These are phyloP conservation scores for Elsinoe necatrix DNA, from an alignment of 2,329 filamentous ascomycete species.

Conservation along the genomic window DNA sequence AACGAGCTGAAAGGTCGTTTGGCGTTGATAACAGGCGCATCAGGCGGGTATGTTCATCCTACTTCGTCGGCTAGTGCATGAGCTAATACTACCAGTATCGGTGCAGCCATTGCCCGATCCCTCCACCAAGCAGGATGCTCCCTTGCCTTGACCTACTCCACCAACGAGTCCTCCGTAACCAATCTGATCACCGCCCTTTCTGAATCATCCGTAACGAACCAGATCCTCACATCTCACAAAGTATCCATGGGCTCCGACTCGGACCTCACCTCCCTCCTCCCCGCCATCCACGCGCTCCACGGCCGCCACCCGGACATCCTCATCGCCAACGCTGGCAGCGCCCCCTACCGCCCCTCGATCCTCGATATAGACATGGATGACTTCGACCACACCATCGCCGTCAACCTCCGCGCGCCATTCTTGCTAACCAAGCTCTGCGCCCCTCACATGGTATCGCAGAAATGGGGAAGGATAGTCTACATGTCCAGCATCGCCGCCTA, in stretches of 20 bases:
- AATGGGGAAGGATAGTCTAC: conserved; percentile 33
- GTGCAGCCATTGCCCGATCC: conserved; percentile 49
- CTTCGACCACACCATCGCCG: conserved; percentile 33
- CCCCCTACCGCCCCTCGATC: conserved; percentile 20
- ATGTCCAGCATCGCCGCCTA: conserved; percentile 33
- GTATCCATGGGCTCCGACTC: conserved; percentile 49
- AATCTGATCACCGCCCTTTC: conserved; percentile 32
- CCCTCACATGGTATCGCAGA: conserved; percentile 30
- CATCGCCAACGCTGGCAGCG: conserved; percentile 49
- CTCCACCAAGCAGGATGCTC: conserved; percentile 46
- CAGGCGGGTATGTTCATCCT: conserved; percentile 42
- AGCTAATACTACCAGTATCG: conserved; percentile 41
- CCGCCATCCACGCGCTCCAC: conserved; percentile 47
- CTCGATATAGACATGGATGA: conserved; percentile 29
- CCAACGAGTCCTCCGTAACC: conserved; percentile 41
- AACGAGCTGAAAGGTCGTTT: conserved; percentile 43
- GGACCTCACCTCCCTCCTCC: conserved; percentile 47
- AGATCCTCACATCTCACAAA: conserved; percentile 44
- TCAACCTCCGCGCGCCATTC: conserved; percentile 32
- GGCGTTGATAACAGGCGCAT: conserved; percentile 53
- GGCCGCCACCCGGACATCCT: conserved; percentile 54
- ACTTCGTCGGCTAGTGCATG: not conserved
- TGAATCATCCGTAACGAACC: conserved; percentile 13
- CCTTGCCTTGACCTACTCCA: conserved; percentile 53
- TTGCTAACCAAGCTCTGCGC: conserved; percentile 34